Conservation (phyloP, 179 eudicot species). For the Carnegiea gigantea region DNA sequence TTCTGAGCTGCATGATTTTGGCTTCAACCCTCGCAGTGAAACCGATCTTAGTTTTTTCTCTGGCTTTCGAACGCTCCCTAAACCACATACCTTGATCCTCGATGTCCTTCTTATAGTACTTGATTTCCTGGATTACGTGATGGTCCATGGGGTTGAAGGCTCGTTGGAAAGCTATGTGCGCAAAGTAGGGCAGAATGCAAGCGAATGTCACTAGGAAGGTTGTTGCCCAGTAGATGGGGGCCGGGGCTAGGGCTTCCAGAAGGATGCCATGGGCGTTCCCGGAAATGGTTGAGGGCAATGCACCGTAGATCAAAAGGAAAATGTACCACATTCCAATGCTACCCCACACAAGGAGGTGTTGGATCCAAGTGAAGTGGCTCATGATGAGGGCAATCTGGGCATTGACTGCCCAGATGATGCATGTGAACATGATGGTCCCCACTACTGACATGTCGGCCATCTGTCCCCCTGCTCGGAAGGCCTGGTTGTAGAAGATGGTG, state of each 20-base stretch:
- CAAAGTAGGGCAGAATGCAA: constrained; percentile 74
- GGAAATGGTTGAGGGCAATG: constrained; percentile 45
- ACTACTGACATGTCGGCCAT: constrained; percentile 82
- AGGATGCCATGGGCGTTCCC: constrained; percentile 58
- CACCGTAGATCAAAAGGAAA: constrained; percentile 74
- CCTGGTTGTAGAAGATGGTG: constrained; percentile 71
- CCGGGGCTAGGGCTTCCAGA: constrained; percentile 75
- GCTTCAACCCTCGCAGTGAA: constrained; percentile 90
- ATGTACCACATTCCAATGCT: constrained; percentile 80
- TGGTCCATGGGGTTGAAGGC: constrained; percentile 87
- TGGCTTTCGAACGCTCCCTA: constrained; percentile 74
- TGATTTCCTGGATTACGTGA: constrained; percentile 93
- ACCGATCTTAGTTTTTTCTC: constrained; percentile 86
- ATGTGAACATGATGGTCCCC: constrained; percentile 93
- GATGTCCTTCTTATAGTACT: constrained; percentile 75
- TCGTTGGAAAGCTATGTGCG: constrained; percentile 79
- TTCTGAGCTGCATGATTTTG: constrained; percentile 75
- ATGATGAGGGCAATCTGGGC: constrained; percentile 86
- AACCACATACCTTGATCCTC: constrained; percentile 85
- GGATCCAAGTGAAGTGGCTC: constrained; percentile 99
- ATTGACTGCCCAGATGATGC: constrained; percentile 88
- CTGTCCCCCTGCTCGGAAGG: constrained; percentile 71
- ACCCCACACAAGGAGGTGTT: constrained; percentile 83
- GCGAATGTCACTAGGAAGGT: constrained; percentile 69
- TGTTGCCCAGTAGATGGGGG: constrained; percentile 77